Conservation (phyloP, 108 stramenopile species). For the Bacterosira constricta region DNA sequence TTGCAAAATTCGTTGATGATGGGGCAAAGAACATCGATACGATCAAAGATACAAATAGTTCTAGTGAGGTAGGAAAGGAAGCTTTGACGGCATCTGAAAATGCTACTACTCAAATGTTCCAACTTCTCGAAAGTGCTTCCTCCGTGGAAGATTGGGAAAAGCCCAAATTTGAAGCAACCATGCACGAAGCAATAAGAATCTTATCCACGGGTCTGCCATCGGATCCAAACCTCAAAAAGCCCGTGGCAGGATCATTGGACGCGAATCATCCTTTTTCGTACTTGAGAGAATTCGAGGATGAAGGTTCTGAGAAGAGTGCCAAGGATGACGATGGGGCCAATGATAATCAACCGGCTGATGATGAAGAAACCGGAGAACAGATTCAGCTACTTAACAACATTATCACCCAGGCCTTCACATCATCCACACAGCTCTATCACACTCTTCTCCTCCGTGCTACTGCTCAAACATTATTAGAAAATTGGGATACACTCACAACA, state of each 20-base stretch:
- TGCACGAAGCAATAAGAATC: conserved; percentile 47
- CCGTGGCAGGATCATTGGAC: conserved; percentile 34
- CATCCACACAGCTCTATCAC: conserved; percentile 37
- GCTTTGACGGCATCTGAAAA: neutral
- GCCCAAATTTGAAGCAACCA: conserved; percentile 37
- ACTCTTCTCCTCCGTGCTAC: conserved; percentile 39
- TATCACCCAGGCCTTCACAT: conserved; percentile 23
- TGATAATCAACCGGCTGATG: neutral
- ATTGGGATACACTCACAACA: conserved; percentile 63
- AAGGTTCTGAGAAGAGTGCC: neutral
- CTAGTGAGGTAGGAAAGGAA: neutral
- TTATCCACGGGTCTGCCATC: conserved; percentile 24
- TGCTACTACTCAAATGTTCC: conserved; percentile 19
- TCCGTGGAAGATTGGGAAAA: conserved; percentile 13
- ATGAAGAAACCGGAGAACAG: conserved; percentile 16
- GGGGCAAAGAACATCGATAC: neutral
- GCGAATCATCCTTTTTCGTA: conserved; percentile 32
- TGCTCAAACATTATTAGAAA: conserved; percentile 42
- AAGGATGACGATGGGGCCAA: neutral
- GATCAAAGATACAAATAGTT: neutral
- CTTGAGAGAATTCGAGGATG: conserved; percentile 34
- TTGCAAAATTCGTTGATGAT: conserved; percentile 61
- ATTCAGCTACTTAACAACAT: conserved; percentile 28
- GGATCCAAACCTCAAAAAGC: conserved; percentile 22
- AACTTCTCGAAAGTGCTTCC: conserved; percentile 21